Base-by-base conservation (phyloP, 768 basidiomycete species). In the Boletus bicolor region DNA sequence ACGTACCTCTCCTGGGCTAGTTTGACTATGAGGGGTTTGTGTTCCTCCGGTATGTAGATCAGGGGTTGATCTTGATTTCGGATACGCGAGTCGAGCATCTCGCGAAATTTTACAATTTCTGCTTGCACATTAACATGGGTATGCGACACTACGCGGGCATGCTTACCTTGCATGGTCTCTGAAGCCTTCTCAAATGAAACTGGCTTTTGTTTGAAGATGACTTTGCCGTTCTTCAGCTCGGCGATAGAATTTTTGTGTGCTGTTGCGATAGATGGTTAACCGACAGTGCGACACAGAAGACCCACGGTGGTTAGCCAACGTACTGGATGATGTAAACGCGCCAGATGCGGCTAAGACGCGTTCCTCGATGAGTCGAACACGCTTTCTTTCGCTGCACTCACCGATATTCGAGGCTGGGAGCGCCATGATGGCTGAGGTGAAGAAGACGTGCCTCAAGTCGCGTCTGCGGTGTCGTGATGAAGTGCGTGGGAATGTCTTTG, bases 1-100 rank as follows among this genome's bases (percentile, higher is more conserved):
- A 32, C 46, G 53, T 76, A 92, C 93, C 92, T 93, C 73, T 96
- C 93, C 60, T 93, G 89, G 1, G 83, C 83, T 39, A 93, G 72
- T 69, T 93, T 93, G 6, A 85, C 92, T 61, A 96, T 82, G 26
- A 95, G 73, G 1, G 90, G 82, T 59, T 74, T 78, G 67, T 93
- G 79, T 57, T 87, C 82, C 5, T 86, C 80, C 0, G 92, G 87
- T 48, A 93, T 80, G 7, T 64, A 67, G 8, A 66, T 67, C 30
- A 94, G 70, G n/a, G 85, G 78, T 1, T 76, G 70, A 17, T 79
- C 76, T 49, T 78, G 70, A 14, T 70, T 72, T 44, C 75, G 70
- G 24, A 83, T 73, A 51, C 79, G 78, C 42, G 77, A 73, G 59
- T 87, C 82, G 0, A 92, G 72, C 82, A 87, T 83, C 56, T 82